Evolutionary conservation across 2,329 filamentous ascomycete species (phyloP).

Genomic region (Malbranchea zuffiana): DNA sequence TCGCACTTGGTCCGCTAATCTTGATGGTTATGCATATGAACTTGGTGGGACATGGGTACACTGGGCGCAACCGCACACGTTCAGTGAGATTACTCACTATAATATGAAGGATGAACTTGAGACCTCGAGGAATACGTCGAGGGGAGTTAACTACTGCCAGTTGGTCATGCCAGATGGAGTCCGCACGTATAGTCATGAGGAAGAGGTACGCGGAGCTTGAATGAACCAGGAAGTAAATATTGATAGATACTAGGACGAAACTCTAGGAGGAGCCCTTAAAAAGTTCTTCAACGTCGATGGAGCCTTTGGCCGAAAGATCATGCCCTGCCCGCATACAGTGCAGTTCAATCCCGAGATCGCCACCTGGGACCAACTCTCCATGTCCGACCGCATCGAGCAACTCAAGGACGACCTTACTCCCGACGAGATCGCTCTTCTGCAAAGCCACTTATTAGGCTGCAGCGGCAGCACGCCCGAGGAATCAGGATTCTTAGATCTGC

Average conservation of each 20-base stretch:
- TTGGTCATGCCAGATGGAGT: slow-evolving; percentile 1
- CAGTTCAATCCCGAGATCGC: slow-evolving; percentile 3
- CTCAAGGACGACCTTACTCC: slow-evolving; percentile 4
- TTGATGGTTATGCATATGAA: slow-evolving; percentile 4
- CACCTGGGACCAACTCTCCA: slow-evolving; percentile 6
- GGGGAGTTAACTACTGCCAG: slow-evolving; percentile 4
- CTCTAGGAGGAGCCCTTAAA: slow-evolving; percentile 1
- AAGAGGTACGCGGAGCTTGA: not conserved
- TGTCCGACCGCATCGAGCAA: slow-evolving; percentile 6
- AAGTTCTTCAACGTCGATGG: slow-evolving; percentile 5
- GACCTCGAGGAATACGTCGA: not conserved
- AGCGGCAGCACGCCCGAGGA: slow-evolving; percentile 5
- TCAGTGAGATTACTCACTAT: slow-evolving; percentile 4
- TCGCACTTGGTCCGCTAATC: slow-evolving; percentile 7
- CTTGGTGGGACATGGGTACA: slow-evolving; percentile 7
- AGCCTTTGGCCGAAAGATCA: slow-evolving; percentile 1
- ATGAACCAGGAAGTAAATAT: not conserved
- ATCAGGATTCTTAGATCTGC: slow-evolving; percentile 4
- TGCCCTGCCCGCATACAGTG: slow-evolving; percentile 4
- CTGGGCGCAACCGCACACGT: slow-evolving; percentile 5
- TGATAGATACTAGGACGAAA: not conserved
- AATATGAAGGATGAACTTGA: slow-evolving; percentile 7
- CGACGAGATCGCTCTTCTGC: slow-evolving; percentile 1
- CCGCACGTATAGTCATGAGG: not conserved
- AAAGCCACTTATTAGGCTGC: slow-evolving; percentile 1